Evolutionary conservation across 2,329 filamentous ascomycete species (phyloP), one percentile per base, ranked within the genome.

Genomic region (Cladosporium sp.): DNA sequence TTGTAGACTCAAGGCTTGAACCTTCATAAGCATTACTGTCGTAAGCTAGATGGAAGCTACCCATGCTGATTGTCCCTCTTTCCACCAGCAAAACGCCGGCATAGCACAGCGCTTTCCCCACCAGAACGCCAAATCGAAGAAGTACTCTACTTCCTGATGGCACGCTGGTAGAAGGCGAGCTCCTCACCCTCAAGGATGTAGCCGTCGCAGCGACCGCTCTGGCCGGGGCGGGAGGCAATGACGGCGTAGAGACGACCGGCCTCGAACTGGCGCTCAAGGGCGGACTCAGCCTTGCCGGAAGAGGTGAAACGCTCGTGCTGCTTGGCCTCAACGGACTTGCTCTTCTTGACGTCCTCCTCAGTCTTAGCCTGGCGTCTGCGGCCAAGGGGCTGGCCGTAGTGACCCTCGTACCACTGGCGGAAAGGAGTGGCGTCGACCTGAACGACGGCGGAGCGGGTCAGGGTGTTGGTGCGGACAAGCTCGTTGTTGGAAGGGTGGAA

Each of bases 401-500:
- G 93, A 65, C 93, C 89, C 85, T 98, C 93, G 79, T 95, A 98
- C 93, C 93, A 98, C 80, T 97, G 92, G 75, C 93, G 84, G 88
- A 98, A 98, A 65, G 93, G 93, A 59, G 93, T 89, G 68, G 94
- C 93, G 77, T 98, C 93, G 78, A 98, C 80, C 83, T 98, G 93
- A 74, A 98, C 88, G 70, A 98, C 88, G 78, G 93, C 93, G 72
- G 89, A 89, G 80, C 91, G 94, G 83, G 93, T 98, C 74, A 98
- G 84, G 80, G 93, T 97, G 86, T 98, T 98, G 78, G 93, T 98
- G 72, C 93, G 93, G 82, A 98, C 91, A 67, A 98, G 84, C 81
- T 98, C 93, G 89, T 98, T 98, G 91, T 98, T 98, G 75, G 92
- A 96, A 59, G 93, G 94, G 79, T 98, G 94, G 88, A 90, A 98